Percentiles rank a stretch among this genome's conserved stretches.
These are phyloP conservation scores for Dysphania ambrosioides DNA, from an alignment of 148 eudicot species.

Conservation along the genomic window DNA sequence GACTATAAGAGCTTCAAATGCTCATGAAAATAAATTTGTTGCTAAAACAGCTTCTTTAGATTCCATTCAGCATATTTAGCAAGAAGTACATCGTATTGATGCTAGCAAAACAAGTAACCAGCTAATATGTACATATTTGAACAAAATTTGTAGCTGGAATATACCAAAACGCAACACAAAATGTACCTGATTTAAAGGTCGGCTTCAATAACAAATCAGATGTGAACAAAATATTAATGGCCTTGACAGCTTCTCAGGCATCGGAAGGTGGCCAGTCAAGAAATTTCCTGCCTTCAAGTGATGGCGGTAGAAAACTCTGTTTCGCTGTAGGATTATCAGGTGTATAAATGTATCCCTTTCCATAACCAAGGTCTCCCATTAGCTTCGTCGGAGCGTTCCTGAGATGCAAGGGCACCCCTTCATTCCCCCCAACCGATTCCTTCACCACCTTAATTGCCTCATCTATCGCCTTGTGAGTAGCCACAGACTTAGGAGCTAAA, in stretches of 20 bases:
- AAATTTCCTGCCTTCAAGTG: slow-evolving; percentile 70
- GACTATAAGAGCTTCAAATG: too few relatives aligned
- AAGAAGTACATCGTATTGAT: too few relatives aligned
- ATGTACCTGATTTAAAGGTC: neutral
- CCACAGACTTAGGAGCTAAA: slow-evolving; percentile 72
- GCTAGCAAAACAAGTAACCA: neutral
- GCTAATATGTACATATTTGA: neutral
- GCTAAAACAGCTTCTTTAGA: too few relatives aligned
- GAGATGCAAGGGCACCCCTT: slow-evolving; percentile 80
- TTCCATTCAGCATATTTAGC: neutral
- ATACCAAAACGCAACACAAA: slow-evolving; percentile 3
- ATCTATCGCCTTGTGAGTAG: slow-evolving; percentile 54
- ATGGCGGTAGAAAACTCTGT: slow-evolving; percentile 65
- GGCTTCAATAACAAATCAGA: neutral
- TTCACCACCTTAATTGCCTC: slow-evolving; percentile 59
- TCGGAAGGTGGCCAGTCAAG: slow-evolving; percentile 55
- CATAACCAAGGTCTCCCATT: slow-evolving; percentile 83
- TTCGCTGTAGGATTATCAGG: slow-evolving; percentile 58
- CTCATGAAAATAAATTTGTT: too few relatives aligned
- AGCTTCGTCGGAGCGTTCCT: slow-evolving; percentile 88
- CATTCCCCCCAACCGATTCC: slow-evolving; percentile 83
- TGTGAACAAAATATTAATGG: neutral
- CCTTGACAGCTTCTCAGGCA: slow-evolving; percentile 15
- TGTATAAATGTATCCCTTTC: slow-evolving; percentile 71
- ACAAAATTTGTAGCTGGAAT: slow-evolving; percentile 7